Conservation (phyloP, 768 basidiomycete genomes). For the Pulveroboletus sp. region DNA sequence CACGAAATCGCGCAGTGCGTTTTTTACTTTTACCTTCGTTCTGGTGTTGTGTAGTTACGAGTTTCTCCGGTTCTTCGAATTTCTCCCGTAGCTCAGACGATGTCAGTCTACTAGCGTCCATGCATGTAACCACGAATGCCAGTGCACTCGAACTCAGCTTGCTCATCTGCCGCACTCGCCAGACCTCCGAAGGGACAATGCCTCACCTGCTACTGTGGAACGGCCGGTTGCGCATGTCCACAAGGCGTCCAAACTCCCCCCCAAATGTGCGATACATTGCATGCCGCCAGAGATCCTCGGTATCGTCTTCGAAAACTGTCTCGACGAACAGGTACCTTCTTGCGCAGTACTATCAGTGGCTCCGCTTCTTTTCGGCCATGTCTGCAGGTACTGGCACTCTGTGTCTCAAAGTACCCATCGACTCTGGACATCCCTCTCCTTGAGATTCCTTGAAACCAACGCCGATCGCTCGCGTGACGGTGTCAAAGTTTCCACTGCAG, state of each 20-base stretch:
- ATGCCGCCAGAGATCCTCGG: constrained; percentile 40
- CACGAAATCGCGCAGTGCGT: constrained; percentile 13
- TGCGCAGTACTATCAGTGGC: constrained; percentile 3
- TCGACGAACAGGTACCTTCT: constrained; percentile 4
- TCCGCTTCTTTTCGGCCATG: constrained; percentile 24
- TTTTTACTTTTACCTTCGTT: neutral
- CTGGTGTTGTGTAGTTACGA: neutral
- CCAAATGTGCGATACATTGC: constrained; percentile 2
- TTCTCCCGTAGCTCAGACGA: neutral
- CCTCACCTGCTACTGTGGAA: neutral
- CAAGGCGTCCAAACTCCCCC: neutral
- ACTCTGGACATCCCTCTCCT: constrained; percentile 26
- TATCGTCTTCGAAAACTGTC: constrained; percentile 23
- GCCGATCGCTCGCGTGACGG: constrained; percentile 21
- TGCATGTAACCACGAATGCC: neutral
- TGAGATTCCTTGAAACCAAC: constrained; percentile 21
- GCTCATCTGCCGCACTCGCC: neutral
- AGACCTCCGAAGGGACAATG: neutral
- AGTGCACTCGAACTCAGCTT: neutral
- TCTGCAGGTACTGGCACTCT: constrained; percentile 27
- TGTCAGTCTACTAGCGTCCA: neutral
- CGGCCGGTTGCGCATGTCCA: neutral
- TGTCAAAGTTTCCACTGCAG: constrained; percentile 8
- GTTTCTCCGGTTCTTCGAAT: neutral
- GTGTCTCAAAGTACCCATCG: constrained; percentile 13